Conservation (phyloP, 2,329 filamentous ascomycete species). For the Aspergillus intermedius region DNA sequence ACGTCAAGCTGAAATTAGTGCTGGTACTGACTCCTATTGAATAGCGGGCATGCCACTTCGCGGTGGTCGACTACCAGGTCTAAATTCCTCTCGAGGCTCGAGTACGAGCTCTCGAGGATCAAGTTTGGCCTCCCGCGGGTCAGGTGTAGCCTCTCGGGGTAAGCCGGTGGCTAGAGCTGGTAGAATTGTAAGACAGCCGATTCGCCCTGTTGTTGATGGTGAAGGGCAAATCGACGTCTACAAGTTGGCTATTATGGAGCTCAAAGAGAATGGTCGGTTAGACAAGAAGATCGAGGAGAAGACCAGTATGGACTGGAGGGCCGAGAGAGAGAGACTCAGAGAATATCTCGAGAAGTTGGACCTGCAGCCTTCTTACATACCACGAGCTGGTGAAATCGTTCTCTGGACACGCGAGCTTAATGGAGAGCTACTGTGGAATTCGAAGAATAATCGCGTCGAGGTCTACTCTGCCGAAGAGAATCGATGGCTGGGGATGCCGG, state of each 20-base stretch:
- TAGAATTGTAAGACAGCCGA: constrained; percentile 4
- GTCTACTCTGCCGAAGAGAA: constrained; percentile 28
- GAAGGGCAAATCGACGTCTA: constrained; percentile 52
- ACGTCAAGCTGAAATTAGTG: neutral
- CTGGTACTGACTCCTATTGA: neutral
- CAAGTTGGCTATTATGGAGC: constrained; percentile 43
- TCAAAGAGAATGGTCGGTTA: constrained; percentile 36
- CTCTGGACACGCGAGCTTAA: constrained; percentile 42
- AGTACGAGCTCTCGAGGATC: no score
- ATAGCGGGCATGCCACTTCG: constrained; percentile 1
- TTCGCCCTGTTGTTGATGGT: constrained; percentile 31
- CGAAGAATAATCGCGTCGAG: constrained; percentile 20
- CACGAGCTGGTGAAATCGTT: constrained; percentile 52
- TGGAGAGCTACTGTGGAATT: constrained; percentile 33
- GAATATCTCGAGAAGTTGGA: constrained; percentile 37
- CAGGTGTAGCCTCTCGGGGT: neutral
- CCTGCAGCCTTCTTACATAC: constrained; percentile 45
- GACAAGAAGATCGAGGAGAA: constrained; percentile 45
- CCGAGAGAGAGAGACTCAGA: constrained; percentile 41
- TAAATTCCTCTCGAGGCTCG: no score
- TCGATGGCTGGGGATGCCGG: constrained; percentile 32
- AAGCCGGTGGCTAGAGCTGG: constrained; percentile 2
- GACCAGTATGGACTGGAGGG: constrained; percentile 52
- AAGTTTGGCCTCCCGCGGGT: no score
- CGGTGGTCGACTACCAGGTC: constrained; percentile 2